Base-by-base conservation (phyloP, 2,329 filamentous ascomycete genomes). In the Tolypocladium inflatum region DNA sequence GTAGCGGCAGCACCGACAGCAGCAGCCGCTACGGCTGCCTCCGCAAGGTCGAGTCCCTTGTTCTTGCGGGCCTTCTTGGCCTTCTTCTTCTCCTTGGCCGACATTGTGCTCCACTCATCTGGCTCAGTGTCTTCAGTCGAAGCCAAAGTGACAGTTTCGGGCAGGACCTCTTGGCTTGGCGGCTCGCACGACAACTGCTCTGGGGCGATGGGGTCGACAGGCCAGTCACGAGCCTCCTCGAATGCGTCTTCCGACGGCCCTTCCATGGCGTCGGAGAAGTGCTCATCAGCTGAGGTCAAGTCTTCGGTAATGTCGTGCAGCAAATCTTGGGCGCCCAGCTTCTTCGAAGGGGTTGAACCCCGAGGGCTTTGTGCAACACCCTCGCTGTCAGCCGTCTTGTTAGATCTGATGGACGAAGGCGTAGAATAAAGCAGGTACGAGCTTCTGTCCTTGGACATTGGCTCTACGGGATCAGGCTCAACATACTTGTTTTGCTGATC, bases 401-500 rank as follows among this genome's bases (percentile, higher is more conserved):
- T 62, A 17, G 66, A 67, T 41, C 71, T 65, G 23, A 64, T 59
- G 8, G 70, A 70, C 17, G 71, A 67, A 2, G 77, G 72, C 30
- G 72, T 73, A 17, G 74, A 73, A 55, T 73, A 66, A 37, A 75
- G 70, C 19, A 78, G 63, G 62, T 76, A 75, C 15, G 74, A 76
- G 63, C 72, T 78, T 62, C 72, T 68, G 60, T 76, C 71, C 62
- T 76, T 76, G 8, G 73, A 74, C 59, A 71, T 74, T 19, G 74
- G 59, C 42, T 79, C 74, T 19, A 76, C 61, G 6, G 73, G 69
- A 35, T 71, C 70, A 23, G 73, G 71, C 42, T 78, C 72, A 43
- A 72, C 70, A 58, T 69, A 71, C 5, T 57, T 43, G 26, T 37
- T 52, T 56, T 52, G 41, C 57, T 51, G 55, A 55, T 41, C 37